Evolutionary conservation across 345 rosid genomes (phyloP), one percentile per base, ranked within the genome.

Genomic region (Brassica cretica): DNA sequence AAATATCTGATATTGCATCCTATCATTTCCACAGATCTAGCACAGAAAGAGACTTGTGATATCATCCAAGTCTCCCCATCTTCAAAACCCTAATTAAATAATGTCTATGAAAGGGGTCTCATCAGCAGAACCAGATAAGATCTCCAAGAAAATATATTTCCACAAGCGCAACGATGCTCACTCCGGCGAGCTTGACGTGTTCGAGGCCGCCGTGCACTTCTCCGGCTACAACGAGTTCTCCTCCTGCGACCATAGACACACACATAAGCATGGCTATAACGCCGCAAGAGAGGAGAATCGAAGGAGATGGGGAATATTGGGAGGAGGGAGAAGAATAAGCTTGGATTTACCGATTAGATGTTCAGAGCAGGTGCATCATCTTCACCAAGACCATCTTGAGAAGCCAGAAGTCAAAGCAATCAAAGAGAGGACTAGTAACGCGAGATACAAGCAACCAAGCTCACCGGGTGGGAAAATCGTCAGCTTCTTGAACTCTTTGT

Each of bases 401-500:
- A 83, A 86, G 70, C 85, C 83, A 59, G 66, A 75, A 69, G 64
- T 46, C n/a, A 30, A 70, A 64, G 80, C 73, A 19, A 70, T 58
- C 32, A 93, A 88, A 67, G 88, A 87, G 74, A 89, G 87, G 78
- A 51, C 64, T 14, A 12, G 79, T 64, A 74, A 68, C 82, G 82
- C 70, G 51, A 89, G 88, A 68, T 81, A 82, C 78, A 87, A 88
- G 86, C 94, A 89, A 73, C 97, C 98, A 0, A 90, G 91, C 76
- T 94, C 98, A 16, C 98, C 98, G 0, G 98, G 97, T 0, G 95
- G 95, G 6, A 84, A 82, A 73, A 88, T 94, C 32, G 94, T 94
- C 2, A 92, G 89, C 82, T 94, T 94, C 88, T 81, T 94, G 86
- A 94, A 89, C 84, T 89, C 97, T 60, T 78, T 92, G 39, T 92